phyloP scores from a whole-genome alignment of 345 rosid species.

The Zanthoxylum bungeanum region DNA sequence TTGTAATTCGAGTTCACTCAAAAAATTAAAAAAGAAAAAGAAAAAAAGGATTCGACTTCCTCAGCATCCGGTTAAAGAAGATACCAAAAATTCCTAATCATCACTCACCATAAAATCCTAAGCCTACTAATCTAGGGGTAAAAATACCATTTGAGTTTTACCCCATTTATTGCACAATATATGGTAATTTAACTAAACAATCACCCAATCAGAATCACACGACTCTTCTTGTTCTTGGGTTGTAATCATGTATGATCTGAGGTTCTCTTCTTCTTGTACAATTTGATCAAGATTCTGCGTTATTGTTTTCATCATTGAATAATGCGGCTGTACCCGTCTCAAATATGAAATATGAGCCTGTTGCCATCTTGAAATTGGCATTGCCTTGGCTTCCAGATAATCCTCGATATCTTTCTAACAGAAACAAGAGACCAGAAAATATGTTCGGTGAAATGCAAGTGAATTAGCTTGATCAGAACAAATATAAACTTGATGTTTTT shows the following conservation, averaged over 20 bases:
- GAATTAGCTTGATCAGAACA: neutral
- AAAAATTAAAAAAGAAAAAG: too few relatives aligned
- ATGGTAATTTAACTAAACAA: constrained; percentile 13
- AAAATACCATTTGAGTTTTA: neutral
- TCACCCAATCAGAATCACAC: constrained; percentile 33
- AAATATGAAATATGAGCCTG: neutral
- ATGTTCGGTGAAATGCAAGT: neutral
- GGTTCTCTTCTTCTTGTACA: neutral
- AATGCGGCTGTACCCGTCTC: neutral
- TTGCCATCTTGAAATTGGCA: neutral
- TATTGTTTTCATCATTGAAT: neutral
- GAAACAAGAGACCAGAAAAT: neutral
- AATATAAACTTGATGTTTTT: neutral
- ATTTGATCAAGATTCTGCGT: neutral
- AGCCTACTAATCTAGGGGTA: neutral
- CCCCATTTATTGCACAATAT: neutral
- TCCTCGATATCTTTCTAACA: neutral
- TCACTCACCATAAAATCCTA: neutral
- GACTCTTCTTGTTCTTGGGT: constrained; percentile 8
- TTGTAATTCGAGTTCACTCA: neutral
- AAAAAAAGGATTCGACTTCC: neutral
- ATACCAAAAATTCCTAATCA: neutral
- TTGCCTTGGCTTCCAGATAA: neutral
- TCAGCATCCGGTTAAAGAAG: neutral
- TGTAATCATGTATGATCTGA: neutral